Percentiles rank a stretch among this genome's conserved stretches.
Evolutionary conservation across 352 stramenopile species (phyloP).

Genomic region (Phytophthora foliorum): DNA sequence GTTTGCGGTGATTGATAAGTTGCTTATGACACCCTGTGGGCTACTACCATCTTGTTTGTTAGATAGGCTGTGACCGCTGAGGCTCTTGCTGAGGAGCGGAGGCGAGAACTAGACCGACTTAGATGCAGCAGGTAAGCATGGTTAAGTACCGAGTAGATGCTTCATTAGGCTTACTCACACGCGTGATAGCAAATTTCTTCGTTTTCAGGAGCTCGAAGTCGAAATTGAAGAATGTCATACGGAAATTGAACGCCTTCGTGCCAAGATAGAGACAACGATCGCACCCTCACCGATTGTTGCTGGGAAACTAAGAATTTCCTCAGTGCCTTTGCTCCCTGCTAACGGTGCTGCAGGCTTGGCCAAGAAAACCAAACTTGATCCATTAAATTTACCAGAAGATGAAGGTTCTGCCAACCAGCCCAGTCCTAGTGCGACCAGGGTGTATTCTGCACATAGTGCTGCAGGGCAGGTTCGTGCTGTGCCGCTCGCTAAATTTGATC

Average conservation of each 20-base stretch:
- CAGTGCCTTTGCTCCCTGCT: not conserved
- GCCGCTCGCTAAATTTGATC: conserved; percentile 11
- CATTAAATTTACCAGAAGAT: conserved; percentile 11
- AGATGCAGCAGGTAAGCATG: conserved; percentile 59
- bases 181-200: conserved; percentile 68
- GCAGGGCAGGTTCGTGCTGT: conserved; percentile 33
- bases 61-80: conserved; percentile 61
- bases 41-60: conserved; percentile 22
- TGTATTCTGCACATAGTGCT: conserved; percentile 12
- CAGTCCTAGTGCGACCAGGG: not conserved
- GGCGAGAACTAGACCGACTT: conserved; percentile 61
- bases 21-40: conserved; percentile 11
- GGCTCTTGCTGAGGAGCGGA: conserved; percentile 65
- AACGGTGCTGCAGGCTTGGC: conserved; percentile 4
- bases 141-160: not conserved
- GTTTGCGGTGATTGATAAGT: not conserved
- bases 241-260: conserved; percentile 63
- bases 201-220: conserved; percentile 68
- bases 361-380: conserved; percentile 31
- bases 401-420: not conserved
- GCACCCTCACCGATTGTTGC: conserved; percentile 34
- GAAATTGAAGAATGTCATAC: conserved; percentile 68
- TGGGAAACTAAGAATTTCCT: conserved; percentile 60
- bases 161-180: conserved; percentile 5
- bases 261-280: conserved; percentile 28